Base-by-base conservation (phyloP, 768 basidiomycete species). In the Lanmaoa pseudosensibilis region DNA sequence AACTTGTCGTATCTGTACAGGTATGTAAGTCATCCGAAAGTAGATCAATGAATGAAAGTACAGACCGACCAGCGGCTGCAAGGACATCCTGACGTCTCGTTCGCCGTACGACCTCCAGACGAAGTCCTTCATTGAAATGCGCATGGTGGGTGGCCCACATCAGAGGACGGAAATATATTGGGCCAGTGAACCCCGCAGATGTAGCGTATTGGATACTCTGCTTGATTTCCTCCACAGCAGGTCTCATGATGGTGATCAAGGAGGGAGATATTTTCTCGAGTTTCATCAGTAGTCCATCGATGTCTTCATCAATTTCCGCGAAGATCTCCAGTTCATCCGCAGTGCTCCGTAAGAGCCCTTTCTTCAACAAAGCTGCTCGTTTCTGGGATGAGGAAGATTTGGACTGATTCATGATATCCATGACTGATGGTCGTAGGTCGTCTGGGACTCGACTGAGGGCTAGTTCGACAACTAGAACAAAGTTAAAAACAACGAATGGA, bases 41-140 rank as follows among this genome's bases (percentile, higher is more conserved):
- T 38, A 16, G 10, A 52, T 16, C 7, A 27, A 46, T 25, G 47
- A 6, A 13, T 51, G 12, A 37, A 7, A 38, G 16, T 11, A 52
- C 80, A 47, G 53, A 90, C 90, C 91, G 80, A 63, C 92, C 92
- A 52, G 90, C 92, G n/a, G 82, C 83, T 32, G 90, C 92, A 19
- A 94, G 79, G 9, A 91, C 78, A 54, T 92, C 90, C 2, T 76
- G 73, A 19, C 79, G 80, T 66, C 87, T 91, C 60, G 77, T 83
- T 50, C 81, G 82, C 55, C 83, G 78, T 12, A 86, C 84, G 1
- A 92, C 83, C 63, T 92, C 90, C 47, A 94, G 78, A 45, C 90
- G 76, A 33, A 93, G 76, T 0, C 92, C 92, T 46, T 86, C 82
- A 37, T 83, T 83, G 75, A 91, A 90, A 63, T 86, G 78, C 1